Conservation (phyloP, 148 eudicot species). For the Talinum fruticosum region DNA sequence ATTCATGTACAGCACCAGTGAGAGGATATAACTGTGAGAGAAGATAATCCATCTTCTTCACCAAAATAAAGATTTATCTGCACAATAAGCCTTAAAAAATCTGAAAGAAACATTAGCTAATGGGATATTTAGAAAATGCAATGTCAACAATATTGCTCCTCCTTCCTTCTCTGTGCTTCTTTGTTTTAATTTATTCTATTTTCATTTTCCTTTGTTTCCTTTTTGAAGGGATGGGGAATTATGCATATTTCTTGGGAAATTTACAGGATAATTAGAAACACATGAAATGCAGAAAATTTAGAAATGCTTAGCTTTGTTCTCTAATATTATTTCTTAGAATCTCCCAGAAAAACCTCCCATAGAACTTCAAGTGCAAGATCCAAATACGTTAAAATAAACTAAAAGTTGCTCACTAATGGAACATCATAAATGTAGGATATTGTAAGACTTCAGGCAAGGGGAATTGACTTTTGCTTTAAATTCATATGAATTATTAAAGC, state of each 20-base stretch:
- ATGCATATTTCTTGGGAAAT: not conserved
- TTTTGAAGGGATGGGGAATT: not conserved
- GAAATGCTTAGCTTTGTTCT: not conserved
- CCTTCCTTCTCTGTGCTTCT: not conserved
- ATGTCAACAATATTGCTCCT: not conserved
- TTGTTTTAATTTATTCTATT: not conserved
- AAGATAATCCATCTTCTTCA: slow-evolving; percentile 7
- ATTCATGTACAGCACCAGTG: slow-evolving; percentile 23
- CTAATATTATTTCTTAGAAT: not conserved
- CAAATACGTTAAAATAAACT: not conserved
- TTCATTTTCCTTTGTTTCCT: not conserved
- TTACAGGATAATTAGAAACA: not conserved
- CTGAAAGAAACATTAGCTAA: not conserved
- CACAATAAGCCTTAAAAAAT: not conserved
- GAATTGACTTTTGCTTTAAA: not conserved
- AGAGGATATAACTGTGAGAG: not conserved
- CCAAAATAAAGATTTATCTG: not conserved
- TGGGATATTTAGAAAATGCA: not conserved
- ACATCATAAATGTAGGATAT: not conserved
- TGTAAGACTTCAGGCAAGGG: not conserved
- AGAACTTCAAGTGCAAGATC: not conserved
- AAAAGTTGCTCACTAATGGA: not conserved
- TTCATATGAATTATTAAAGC: not conserved
- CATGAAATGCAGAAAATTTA: not conserved
- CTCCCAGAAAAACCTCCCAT: not conserved